These are phyloP conservation scores for Fusarium dlaminii DNA, from an alignment of 2,329 filamentous ascomycete genomes.

Conservation along the genomic window DNA sequence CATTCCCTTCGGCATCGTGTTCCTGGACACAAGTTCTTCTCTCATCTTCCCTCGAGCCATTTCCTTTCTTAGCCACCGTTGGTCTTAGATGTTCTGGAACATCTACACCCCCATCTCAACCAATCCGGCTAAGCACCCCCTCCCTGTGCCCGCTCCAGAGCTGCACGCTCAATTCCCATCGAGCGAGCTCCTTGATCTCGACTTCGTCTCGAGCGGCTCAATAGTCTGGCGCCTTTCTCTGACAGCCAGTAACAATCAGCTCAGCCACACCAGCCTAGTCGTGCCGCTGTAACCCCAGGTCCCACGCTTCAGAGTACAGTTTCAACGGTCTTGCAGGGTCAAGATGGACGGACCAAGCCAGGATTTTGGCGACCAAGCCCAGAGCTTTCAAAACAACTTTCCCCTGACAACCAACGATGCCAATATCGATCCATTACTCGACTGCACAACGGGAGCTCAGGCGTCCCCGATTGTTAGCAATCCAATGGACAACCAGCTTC, in stretches of 20 bases:
- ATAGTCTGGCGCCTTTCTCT: not conserved
- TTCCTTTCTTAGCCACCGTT: not conserved
- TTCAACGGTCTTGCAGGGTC: not conserved
- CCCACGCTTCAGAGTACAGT: not conserved
- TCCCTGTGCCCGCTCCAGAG: not conserved
- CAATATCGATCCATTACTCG: conserved; percentile 34
- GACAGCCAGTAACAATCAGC: not conserved
- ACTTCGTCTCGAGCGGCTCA: not conserved
- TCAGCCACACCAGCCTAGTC: not conserved
- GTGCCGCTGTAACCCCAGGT: not conserved
- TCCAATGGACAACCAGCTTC: not conserved
- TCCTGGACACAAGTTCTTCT: not conserved
- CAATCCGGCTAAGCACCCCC: not conserved
- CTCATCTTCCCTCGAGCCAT: not conserved
- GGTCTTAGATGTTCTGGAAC: conserved; percentile 5
- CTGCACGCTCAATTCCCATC: not conserved
- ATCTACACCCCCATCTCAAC: not conserved
- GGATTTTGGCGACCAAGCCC: not conserved
- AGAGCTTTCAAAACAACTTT: not conserved
- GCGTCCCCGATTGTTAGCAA: not conserved
- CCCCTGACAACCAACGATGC: not conserved
- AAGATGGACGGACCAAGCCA: conserved; percentile 18
- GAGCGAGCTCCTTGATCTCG: not conserved
- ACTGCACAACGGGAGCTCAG: not conserved
- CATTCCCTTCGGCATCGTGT: not conserved